Evolutionary conservation across 192 early-diverging fungal species (phyloP).

Genomic region (Phycomyces nitens): DNA sequence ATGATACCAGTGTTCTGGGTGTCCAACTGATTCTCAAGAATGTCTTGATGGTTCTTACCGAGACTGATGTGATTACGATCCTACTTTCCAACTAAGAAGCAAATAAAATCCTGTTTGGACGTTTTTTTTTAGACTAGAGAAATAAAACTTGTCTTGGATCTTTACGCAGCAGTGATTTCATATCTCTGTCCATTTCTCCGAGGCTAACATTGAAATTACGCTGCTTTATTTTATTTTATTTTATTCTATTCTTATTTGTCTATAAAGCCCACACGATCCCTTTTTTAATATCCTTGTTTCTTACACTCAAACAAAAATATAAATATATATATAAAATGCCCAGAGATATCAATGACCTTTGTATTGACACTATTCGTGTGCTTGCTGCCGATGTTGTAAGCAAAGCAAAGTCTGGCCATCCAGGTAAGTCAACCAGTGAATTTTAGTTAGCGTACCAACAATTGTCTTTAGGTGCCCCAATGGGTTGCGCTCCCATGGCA

Average conservation of each 20-base stretch:
- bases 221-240: not conserved
- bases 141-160: too few relatives aligned
- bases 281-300: not conserved
- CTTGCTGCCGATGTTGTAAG: constrained; percentile 86
- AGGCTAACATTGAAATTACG: too few relatives aligned
- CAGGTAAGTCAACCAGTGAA: constrained; percentile 45
- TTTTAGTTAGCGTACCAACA: not conserved
- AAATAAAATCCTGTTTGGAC: too few relatives aligned
- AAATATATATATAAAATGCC: not conserved
- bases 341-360: constrained; percentile 41
- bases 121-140: too few relatives aligned
- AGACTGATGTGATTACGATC: constrained; percentile 17
- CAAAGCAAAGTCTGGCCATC: constrained; percentile 90
- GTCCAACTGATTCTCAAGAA: constrained; percentile 41
- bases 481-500: constrained; percentile 96
- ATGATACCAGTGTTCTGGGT: constrained; percentile 44
- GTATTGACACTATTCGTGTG: constrained; percentile 89
- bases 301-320: not conserved
- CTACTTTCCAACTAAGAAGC: too few relatives aligned
- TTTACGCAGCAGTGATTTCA: not conserved
- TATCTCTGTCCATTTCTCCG: not conserved
- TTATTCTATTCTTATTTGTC: not conserved
- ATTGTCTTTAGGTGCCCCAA: constrained; percentile 77
- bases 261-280: not conserved
- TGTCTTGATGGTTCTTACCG: constrained; percentile 40